phyloP scores from a whole-genome alignment of 176 grass and related monocot genomes.

The Rhipidocladum racemiflorum region DNA sequence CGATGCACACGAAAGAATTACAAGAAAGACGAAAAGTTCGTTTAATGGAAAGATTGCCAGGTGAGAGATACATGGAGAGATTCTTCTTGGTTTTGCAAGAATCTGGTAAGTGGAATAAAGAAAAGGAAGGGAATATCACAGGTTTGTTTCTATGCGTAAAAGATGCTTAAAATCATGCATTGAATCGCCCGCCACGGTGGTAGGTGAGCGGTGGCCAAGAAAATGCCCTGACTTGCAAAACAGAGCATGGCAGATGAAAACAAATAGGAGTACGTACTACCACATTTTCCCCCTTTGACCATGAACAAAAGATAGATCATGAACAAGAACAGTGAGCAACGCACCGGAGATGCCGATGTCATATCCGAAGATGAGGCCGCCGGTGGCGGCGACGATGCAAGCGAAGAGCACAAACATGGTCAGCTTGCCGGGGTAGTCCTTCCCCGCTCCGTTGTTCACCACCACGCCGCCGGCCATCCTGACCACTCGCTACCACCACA shows the following conservation, averaged over 20 bases:
- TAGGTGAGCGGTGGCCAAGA: slow-evolving; percentile 6
- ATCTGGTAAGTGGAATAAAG: not conserved
- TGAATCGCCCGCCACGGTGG: not conserved
- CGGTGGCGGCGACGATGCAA: slow-evolving; percentile 88
- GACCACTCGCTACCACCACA: not conserved
- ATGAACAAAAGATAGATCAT: not conserved
- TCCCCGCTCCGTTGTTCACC: slow-evolving; percentile 47
- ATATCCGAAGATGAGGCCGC: slow-evolving; percentile 94
- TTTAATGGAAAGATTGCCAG: slow-evolving; percentile 9
- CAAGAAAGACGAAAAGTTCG: not conserved
- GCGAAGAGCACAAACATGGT: slow-evolving; percentile 83
- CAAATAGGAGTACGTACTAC: not conserved
- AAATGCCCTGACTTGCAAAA: slow-evolving; percentile 3
- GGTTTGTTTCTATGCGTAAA: not conserved
- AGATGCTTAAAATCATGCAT: not conserved
- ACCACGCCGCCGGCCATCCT: slow-evolving; percentile 73
- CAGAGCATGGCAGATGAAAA: slow-evolving; percentile 19
- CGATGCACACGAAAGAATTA: not conserved
- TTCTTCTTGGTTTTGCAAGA: slow-evolving; percentile 24
- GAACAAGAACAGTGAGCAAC: not conserved
- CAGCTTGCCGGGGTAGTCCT: slow-evolving; percentile 87
- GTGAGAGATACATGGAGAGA: slow-evolving; percentile 29
- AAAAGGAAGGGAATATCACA: slow-evolving; percentile 9
- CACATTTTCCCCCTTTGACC: not conserved
- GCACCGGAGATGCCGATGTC: slow-evolving; percentile 94